These are phyloP conservation scores for Zangia roseola DNA, from an alignment of 768 basidiomycete genomes.

Conservation along the genomic window DNA sequence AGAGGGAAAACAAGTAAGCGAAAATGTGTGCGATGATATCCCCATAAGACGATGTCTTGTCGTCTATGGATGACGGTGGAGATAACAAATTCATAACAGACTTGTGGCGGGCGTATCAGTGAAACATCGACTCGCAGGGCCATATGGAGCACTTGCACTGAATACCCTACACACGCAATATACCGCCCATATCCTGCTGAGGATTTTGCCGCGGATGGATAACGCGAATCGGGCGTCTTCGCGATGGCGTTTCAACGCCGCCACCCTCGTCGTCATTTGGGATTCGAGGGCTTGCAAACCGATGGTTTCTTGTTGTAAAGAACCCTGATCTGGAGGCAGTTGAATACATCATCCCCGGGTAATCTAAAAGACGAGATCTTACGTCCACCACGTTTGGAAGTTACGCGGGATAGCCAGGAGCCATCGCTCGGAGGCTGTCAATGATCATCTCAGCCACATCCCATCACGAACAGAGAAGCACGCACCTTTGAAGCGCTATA, in stretches of 20 bases:
- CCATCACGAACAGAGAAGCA: background rate
- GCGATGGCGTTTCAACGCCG: constrained; percentile 47
- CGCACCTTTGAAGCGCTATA: constrained; percentile 26
- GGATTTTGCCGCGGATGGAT: constrained; percentile 55
- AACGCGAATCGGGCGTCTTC: constrained; percentile 47
- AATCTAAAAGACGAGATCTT: constrained; percentile 14
- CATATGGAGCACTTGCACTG: constrained; percentile 46
- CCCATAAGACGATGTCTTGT: constrained; percentile 42
- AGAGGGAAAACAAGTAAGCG: constrained; percentile 39
- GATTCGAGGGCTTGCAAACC: constrained; percentile 68
- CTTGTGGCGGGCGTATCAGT: constrained; percentile 24
- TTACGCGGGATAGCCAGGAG: constrained; percentile 30
- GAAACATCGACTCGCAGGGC: constrained; percentile 4
- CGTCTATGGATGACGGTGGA: constrained; percentile 33
- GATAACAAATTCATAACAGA: constrained; percentile 34
- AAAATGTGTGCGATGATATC: constrained; percentile 42
- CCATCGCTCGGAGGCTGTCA: constrained; percentile 23
- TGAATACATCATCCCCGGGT: background rate
- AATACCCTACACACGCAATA: constrained; percentile 66
- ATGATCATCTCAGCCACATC: constrained; percentile 10
- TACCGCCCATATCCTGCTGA: constrained; percentile 55
- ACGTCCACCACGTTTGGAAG: constrained; percentile 34
- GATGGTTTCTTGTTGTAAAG: constrained; percentile 52
- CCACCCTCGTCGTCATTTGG: constrained; percentile 61
- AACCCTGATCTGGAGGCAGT: constrained; percentile 32